These are phyloP conservation scores for Hymenoscyphus fraxineus DNA, from an alignment of 2,329 filamentous ascomycete genomes.

Conservation along the genomic window DNA sequence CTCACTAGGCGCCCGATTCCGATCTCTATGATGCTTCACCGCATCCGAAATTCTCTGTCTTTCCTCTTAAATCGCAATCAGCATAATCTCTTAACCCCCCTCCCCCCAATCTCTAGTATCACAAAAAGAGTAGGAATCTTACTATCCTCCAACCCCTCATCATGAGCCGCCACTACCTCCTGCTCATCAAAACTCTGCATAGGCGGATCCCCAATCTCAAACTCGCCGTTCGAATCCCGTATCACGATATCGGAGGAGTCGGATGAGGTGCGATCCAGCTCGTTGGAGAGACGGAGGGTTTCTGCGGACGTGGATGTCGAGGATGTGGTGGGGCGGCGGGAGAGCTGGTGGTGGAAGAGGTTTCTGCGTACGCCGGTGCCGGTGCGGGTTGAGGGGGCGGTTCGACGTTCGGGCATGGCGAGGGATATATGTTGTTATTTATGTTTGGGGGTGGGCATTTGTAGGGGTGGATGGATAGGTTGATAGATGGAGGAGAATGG, in stretches of 20 bases:
- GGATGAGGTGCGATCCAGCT: conserved; percentile 41
- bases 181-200: conserved; percentile 49
- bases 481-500: background rate
- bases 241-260: conserved; percentile 56
- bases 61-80: conserved; percentile 44
- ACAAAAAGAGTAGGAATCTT: conserved; percentile 26
- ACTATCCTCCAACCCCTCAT: conserved; percentile 44
- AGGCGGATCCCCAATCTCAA: conserved; percentile 56
- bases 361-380: conserved; percentile 45
- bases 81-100: too few species aligned
- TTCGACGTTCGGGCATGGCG: conserved; percentile 31
- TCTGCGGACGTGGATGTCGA: conserved; percentile 42
- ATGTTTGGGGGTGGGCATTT: background rate
- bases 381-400: conserved; percentile 17
- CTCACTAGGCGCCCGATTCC: conserved; percentile 54
- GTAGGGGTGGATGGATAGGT: background rate
- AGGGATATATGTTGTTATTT: background rate
- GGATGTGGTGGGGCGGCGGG: conserved; percentile 50
- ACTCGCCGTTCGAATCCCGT: conserved; percentile 59
- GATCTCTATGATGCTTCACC: conserved; percentile 57
- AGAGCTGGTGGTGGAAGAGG: conserved; percentile 58
- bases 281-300: conserved; percentile 46
- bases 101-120: background rate
- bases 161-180: conserved; percentile 51
- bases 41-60: conserved; percentile 57